phyloP scores from a whole-genome alignment of 352 stramenopile species.

The Phytophthora hibernalis region DNA sequence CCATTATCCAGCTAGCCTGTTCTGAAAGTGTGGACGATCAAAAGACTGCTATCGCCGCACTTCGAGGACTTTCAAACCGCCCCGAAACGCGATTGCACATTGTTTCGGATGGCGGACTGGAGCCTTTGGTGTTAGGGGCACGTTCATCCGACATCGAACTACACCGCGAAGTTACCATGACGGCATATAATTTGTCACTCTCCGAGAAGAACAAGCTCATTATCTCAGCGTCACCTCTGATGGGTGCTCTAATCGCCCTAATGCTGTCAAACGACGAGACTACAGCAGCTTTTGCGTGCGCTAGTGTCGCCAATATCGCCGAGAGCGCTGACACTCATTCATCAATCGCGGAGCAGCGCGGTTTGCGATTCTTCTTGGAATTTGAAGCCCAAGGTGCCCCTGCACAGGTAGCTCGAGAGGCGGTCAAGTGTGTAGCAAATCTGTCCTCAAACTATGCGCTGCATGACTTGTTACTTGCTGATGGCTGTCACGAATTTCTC shows the following conservation, averaged over 20 bases:
- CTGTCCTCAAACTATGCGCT: slow-evolving; percentile 83
- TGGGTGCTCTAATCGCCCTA: slow-evolving; percentile 87
- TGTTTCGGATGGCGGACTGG: slow-evolving; percentile 90
- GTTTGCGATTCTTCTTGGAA: slow-evolving; percentile 81
- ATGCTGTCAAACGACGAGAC: slow-evolving; percentile 81
- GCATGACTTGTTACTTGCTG: slow-evolving; percentile 85
- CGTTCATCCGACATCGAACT: slow-evolving; percentile 76
- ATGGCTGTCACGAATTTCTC: slow-evolving; percentile 87
- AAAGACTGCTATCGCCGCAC: slow-evolving; percentile 90
- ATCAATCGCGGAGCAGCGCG: slow-evolving; percentile 77
- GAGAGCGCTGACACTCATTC: slow-evolving; percentile 92
- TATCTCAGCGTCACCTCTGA: slow-evolving; percentile 85
- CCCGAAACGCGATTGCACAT: slow-evolving; percentile 88
- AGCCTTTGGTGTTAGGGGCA: slow-evolving; percentile 88
- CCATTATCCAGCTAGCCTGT: slow-evolving; percentile 95
- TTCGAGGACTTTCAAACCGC: slow-evolving; percentile 90
- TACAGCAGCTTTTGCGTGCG: slow-evolving; percentile 77
- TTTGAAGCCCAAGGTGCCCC: slow-evolving; percentile 49
- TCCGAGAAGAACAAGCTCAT: slow-evolving; percentile 96
- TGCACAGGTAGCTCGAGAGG: slow-evolving; percentile 57
- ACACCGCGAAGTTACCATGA: slow-evolving; percentile 90
- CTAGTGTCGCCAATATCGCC: slow-evolving; percentile 92
- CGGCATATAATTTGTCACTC: slow-evolving; percentile 92
- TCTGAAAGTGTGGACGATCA: slow-evolving; percentile 91
- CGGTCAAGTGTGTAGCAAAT: slow-evolving; percentile 81